Evolutionary conservation across 129 eudicot genomes (phyloP), one percentile per base, ranked within the genome.

Genomic region (Flaveria brownii): DNA sequence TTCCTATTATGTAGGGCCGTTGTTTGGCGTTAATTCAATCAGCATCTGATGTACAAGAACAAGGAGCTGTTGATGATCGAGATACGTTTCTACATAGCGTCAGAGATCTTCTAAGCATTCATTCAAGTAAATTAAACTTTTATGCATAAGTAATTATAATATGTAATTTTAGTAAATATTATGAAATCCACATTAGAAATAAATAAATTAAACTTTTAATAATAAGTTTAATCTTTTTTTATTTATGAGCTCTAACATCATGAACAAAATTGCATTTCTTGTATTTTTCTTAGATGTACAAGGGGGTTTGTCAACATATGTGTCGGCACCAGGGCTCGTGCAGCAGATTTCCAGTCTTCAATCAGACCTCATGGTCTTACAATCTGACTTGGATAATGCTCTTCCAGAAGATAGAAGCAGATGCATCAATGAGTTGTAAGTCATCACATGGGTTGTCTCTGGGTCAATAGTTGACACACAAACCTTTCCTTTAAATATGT

Each of bases 31-130:
- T 95, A 86, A 86, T 83, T 81, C 89, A 95, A 91, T 92, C 96
- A 73, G 94, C 96, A 77, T 86, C 95, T 50, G 97, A 89, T 78
- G 89, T 91, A 52, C 94, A 92, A 79, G 99, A 95, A 88, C 99
- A 95, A 87, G 99, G 99, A 74, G 99, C 96, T 12, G 99, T 95
- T 68, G 99, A 95, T 84, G 99, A 95, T 65, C 91, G 97, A 52
- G 99, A 95, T 84, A 89, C 93, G 8, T 89, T 91, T 84, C 79
- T 95, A 75, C 99, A 95, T 80, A 95, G 99, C 68, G 92, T 95
- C 74, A 86, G 99, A 86, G 99, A 95, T 77, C 99, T 95, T 78
- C 75, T 95, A 74, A 95, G 99, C 80, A 91, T 91, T 71, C 88
- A 95, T 82, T 95, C 99, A 82, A 95, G 99, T 95, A 91, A 86